phyloP scores from a whole-genome alignment of 345 rosid genomes.

The Camelina neglecta region DNA sequence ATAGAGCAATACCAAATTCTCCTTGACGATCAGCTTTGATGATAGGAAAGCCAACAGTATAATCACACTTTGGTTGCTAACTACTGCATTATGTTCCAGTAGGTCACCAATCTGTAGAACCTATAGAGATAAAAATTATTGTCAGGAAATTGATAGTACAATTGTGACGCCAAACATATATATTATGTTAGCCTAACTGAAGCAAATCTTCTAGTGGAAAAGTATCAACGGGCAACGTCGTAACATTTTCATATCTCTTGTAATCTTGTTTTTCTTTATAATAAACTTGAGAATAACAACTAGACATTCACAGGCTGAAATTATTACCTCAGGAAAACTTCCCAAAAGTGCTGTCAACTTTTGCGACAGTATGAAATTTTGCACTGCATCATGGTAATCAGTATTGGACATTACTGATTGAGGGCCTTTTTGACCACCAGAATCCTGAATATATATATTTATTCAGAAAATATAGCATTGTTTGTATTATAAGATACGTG shows the following conservation, averaged over 20 bases:
- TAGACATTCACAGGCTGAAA: slow-evolving; percentile 15
- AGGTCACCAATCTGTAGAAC: slow-evolving; percentile 88
- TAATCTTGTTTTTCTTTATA: background rate
- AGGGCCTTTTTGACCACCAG: slow-evolving; percentile 52
- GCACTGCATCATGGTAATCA: slow-evolving; percentile 82
- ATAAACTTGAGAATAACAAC: slow-evolving; percentile 3
- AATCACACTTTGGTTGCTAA: slow-evolving; percentile 70
- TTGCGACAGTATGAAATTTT: slow-evolving; percentile 82
- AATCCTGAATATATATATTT: slow-evolving; percentile 49
- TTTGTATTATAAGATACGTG: slow-evolving; percentile 22
- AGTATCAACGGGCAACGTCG: background rate
- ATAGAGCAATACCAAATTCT: slow-evolving; percentile 61
- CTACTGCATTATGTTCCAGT: slow-evolving; percentile 78
- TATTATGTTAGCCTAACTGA: slow-evolving; percentile 17
- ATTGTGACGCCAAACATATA: slow-evolving; percentile 2
- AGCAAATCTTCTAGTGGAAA: slow-evolving; percentile 5
- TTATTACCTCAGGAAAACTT: slow-evolving; percentile 86
- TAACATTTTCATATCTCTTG: slow-evolving; percentile 20
- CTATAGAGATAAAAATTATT: slow-evolving; percentile 47
- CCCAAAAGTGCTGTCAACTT: slow-evolving; percentile 76
- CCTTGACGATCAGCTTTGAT: slow-evolving; percentile 69
- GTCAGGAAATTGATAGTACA: slow-evolving; percentile 10
- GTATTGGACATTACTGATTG: slow-evolving; percentile 69
- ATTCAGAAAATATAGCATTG: slow-evolving; percentile 27
- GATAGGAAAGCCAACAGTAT: slow-evolving; percentile 77